Evolutionary conservation across 768 basidiomycete species (phyloP), one percentile per base, ranked within the genome.

Genomic region (Glaciozyma antarctica): DNA sequence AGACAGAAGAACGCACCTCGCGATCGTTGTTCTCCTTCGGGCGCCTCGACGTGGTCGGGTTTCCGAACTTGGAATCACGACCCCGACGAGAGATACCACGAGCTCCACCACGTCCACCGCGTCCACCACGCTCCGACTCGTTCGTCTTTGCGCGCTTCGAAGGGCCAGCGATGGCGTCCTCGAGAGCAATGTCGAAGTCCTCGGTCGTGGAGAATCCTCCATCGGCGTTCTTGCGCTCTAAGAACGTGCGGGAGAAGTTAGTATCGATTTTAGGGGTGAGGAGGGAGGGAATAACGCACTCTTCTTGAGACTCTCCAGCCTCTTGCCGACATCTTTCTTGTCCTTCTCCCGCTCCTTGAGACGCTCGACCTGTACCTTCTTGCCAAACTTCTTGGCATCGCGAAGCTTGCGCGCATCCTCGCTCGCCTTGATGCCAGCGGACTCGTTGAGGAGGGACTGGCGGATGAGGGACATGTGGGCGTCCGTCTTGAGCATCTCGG

Each of bases 401-500:
- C 95, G 82, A 77, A 97, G 89, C 72, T 86, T 87, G 70, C 88
- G 83, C 73, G 90, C 92, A 61, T 90, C 88, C 75, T 98, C 94
- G 65, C 87, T 83, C 76, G 88, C 88, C 77, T 95, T 92, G 71
- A 98, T 91, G 1, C 82, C 81, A 1, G 90, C 88, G 30, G 81
- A 79, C 76, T 98, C 95, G 77, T 98, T 88, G 32, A 98, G 81
- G 30, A 98, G 77, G 22, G 87, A 84, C 67, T 90, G 86, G 61
- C 95, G 87, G 71, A 98, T 88, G 65, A 91, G 85, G 76, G 95
- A 91, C 95, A 99, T 99, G 78, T 99, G 95, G 10, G 88, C 80
- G 73, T 99, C 95, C 41, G 86, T 86, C 77, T 98, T 97, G 71
- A 97, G 87, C 94, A 98, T 98, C 78, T 98, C 94, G 28, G 94